A percentile compares a stretch with the other conserved stretches of the same genome.
Evolutionary conservation across 331 rosid genomes (phyloP).

Genomic region (Cucumis variabilis): DNA sequence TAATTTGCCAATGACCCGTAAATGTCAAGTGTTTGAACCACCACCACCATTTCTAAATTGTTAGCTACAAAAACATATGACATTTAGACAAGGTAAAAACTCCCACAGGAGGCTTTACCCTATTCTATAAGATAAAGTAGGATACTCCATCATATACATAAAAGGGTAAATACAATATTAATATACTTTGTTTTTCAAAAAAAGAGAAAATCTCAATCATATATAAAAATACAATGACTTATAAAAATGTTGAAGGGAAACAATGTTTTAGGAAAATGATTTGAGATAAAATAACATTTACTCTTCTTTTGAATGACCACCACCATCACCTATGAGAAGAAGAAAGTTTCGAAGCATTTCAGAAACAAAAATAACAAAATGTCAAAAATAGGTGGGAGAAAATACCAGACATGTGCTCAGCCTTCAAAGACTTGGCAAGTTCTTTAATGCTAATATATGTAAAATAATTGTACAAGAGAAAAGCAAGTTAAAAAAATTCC

Average conservation of each 20-base stretch:
- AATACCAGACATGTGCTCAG: slow-evolving; percentile 60
- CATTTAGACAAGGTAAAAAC: neutral
- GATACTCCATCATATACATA: neutral
- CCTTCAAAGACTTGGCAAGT: slow-evolving; percentile 60
- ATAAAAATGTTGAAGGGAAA: neutral
- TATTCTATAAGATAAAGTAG: neutral
- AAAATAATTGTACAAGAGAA: slow-evolving; percentile 66
- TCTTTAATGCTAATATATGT: slow-evolving; percentile 80
- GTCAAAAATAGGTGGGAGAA: slow-evolving; percentile 3
- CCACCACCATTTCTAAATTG: neutral
- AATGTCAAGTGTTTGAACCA: neutral
- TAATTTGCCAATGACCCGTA: neutral
- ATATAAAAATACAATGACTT: neutral
- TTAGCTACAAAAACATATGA: neutral
- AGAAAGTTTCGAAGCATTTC: slow-evolving; percentile 16
- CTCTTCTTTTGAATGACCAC: slow-evolving; percentile 56
- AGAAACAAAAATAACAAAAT: neutral
- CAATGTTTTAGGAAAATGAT: neutral
- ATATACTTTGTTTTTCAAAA: neutral
- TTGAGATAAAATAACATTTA: slow-evolving; percentile 35
- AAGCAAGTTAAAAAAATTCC: neutral
- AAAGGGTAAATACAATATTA: neutral
- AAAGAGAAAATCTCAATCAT: neutral
- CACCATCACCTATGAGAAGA: slow-evolving; percentile 43
- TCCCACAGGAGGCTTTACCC: neutral